Evolutionary conservation across 495 filamentous ascomycete genomes (phyloP), one percentile per base, ranked within the genome.

Genomic region (Hypoxylon trugodes): DNA sequence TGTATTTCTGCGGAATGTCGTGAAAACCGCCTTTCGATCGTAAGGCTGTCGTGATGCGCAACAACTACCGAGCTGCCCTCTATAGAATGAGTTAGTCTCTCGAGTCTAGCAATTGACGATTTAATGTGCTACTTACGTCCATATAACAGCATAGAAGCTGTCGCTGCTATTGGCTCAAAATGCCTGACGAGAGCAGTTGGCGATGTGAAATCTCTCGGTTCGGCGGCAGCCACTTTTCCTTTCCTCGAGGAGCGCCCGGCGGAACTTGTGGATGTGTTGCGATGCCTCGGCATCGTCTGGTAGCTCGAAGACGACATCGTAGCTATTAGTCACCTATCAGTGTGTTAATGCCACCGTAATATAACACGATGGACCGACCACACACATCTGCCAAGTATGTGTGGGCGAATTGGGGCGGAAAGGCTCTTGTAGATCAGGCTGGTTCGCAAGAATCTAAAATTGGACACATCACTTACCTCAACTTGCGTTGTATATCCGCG

Each of bases 1-100:
- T 86, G 79, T 12, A 98, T 86, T 57, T 93, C 87, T 47, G 96
- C 91, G 37, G 85, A 83, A 76, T 98, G 95, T 50, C 86, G 84
- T 13, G 90, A 86, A 73, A 98, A 98, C 3, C 90, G 84, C 38
- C 93, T 84, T 66, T 98, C 96, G 57, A 97, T 86, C 32, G 90
- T 91, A 35, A 98, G 76, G 8, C 89, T 97, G 73, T 98, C 96
- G 75, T 97, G 92, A 62, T 96, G 91, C 21, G 91, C 82, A 69
- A 90, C 93, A 12, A 95, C 78, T 46, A 97, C 86, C 19, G 84
- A 81, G 52, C 84, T 87, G 15, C 89, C 89, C 72, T 96, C 70
- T 73, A 51, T 46, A 22, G 40, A 42, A 48, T 8, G 21, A 53
- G 41, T 67, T 10, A 67, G 58, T 36, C 10, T 47, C 13, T 26